Conservation (phyloP, 1,284 basidiomycete genomes). For the Pseudozyma pruni region DNA sequence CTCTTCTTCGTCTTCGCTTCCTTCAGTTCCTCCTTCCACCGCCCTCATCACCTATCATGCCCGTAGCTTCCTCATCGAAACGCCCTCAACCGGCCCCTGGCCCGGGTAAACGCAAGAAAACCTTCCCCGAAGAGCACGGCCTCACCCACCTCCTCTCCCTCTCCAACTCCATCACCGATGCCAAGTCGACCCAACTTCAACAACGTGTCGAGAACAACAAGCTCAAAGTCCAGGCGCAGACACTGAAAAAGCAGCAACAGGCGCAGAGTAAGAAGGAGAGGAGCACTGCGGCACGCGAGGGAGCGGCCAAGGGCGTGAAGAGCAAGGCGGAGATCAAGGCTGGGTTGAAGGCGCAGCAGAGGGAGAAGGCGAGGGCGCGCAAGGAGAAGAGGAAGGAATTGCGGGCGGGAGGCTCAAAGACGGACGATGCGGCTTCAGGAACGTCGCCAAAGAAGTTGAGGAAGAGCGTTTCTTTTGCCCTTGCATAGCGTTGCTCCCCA, state of each 20-base stretch:
- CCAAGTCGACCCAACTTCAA: conserved; percentile 7
- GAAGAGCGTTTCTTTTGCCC: conserved; percentile 41
- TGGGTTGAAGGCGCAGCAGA: conserved; percentile 18
- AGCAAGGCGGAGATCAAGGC: conserved; percentile 45
- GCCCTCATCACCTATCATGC: not conserved
- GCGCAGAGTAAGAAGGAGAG: conserved; percentile 7
- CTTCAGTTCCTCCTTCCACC: not conserved
- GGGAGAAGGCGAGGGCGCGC: conserved; percentile 26
- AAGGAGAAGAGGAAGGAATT: conserved; percentile 26
- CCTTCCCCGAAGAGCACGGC: conserved; percentile 33
- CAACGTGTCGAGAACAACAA: conserved; percentile 18
- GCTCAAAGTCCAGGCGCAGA: conserved; percentile 10
- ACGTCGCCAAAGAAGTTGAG: conserved; percentile 10
- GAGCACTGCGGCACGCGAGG: not conserved
- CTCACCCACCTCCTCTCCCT: conserved; percentile 40
- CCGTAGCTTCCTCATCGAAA: not conserved
- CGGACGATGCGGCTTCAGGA: no score
- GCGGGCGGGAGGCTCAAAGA: no score
- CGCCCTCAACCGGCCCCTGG: not conserved
- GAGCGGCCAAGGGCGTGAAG: conserved; percentile 9
- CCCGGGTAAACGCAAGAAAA: conserved; percentile 19
- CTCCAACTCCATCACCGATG: conserved; percentile 31
- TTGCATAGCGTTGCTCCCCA: conserved; percentile 3
- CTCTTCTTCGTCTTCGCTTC: no score
- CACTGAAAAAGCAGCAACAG: conserved; percentile 13